These are phyloP conservation scores for Chrysanthemum makinoi DNA, from an alignment of 129 eudicot species.

Conservation along the genomic window DNA sequence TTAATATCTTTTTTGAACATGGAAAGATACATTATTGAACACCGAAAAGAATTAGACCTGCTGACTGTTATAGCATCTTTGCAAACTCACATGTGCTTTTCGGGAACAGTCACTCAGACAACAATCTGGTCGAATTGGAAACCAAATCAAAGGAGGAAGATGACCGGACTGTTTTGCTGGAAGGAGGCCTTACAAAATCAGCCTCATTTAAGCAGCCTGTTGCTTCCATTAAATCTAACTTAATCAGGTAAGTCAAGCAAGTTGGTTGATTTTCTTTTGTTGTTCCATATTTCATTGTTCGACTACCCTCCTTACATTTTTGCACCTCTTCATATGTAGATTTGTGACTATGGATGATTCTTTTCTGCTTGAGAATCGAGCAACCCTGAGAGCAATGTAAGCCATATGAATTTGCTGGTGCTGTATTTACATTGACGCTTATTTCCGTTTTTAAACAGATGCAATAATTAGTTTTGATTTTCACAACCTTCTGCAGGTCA, in stretches of 20 bases:
- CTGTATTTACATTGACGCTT: conserved; percentile 8
- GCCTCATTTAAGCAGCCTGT: conserved; percentile 59
- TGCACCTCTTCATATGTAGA: conserved; percentile 37
- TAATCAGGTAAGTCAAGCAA: conserved; percentile 52
- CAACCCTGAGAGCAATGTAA: conserved; percentile 89
- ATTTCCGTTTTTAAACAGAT: conserved; percentile 6
- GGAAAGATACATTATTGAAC: conserved; percentile 20
- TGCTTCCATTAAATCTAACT: conserved; percentile 58
- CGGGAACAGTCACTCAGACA: conserved; percentile 77
- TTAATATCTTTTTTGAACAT: background rate
- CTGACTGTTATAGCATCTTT: background rate
- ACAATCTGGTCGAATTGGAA: conserved; percentile 72
- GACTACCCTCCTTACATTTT: conserved; percentile 19
- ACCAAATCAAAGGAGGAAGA: conserved; percentile 72
- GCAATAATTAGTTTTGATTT: conserved; percentile 22
- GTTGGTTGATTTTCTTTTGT: conserved; percentile 11
- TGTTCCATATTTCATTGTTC: conserved; percentile 15
- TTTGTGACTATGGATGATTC: conserved; percentile 86
- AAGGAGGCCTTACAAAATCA: conserved; percentile 87
- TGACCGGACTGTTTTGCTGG: conserved; percentile 71
- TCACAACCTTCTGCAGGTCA: conserved; percentile 58
- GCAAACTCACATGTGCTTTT: conserved; percentile 11
- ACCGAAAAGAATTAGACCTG: conserved; percentile 4
- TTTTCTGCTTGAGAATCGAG: conserved; percentile 88
- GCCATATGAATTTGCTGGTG: conserved; percentile 30